Percentiles rank a stretch among this genome's conserved stretches.
Conservation (phyloP, 1,284 basidiomycete genomes). For the Dichomitus squalens region DNA sequence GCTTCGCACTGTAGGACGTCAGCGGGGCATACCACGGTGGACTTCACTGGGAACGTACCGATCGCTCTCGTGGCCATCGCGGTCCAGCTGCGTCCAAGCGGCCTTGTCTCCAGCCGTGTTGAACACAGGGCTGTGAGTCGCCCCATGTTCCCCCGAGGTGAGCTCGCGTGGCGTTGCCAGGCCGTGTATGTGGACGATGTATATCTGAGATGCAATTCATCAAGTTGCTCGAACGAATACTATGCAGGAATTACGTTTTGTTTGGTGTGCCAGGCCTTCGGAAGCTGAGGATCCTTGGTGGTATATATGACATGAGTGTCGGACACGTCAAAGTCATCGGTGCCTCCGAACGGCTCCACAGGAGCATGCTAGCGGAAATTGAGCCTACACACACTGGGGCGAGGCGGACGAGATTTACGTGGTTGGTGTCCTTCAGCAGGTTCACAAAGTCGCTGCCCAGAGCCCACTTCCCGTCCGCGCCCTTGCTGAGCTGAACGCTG, state of each 20-base stretch:
- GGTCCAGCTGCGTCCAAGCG: constrained; percentile 84
- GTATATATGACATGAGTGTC: constrained; percentile 75
- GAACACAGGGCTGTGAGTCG: constrained; percentile 72
- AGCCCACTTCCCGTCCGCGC: constrained; percentile 52
- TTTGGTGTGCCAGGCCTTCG: constrained; percentile 77
- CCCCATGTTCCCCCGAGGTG: constrained; percentile 84
- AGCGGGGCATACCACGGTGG: background rate
- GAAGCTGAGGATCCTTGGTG: constrained; percentile 77
- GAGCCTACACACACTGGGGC: background rate
- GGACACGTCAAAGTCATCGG: constrained; percentile 79
- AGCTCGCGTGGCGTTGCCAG: constrained; percentile 58
- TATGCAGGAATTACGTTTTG: constrained; percentile 55
- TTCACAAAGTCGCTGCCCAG: constrained; percentile 57
- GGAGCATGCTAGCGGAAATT: constrained; percentile 54
- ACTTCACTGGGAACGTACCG: constrained; percentile 44
- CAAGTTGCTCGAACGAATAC: background rate
- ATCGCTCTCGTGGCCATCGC: constrained; percentile 89
- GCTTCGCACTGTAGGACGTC: constrained; percentile 55
- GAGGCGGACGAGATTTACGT: constrained; percentile 46
- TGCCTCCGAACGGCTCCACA: constrained; percentile 82
- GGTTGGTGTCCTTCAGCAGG: constrained; percentile 63
- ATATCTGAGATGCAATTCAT: constrained; percentile 48
- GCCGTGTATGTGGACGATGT: constrained; percentile 59
- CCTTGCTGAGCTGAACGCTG: constrained; percentile 55
- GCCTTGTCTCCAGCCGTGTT: constrained; percentile 68